A percentile compares a stretch with the other conserved stretches of the same genome.
Conservation (phyloP, 2,329 filamentous ascomycete genomes). For the Setomelanomma holmii region DNA sequence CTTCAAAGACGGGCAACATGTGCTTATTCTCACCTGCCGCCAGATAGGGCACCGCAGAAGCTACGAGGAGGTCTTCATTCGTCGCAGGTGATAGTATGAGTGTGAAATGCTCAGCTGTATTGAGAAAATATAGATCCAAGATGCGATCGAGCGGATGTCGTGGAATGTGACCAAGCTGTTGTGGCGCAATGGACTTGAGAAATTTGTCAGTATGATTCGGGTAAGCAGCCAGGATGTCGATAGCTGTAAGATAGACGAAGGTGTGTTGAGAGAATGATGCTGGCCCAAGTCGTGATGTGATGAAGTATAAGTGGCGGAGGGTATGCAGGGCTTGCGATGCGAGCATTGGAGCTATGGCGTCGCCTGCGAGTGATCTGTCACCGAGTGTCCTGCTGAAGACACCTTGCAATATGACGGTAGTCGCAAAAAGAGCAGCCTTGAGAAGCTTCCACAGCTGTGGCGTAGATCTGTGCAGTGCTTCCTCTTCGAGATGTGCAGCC, state of each 20-base stretch:
- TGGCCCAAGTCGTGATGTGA: constrained; percentile 76
- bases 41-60: constrained; percentile 78
- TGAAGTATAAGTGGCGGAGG: constrained; percentile 80
- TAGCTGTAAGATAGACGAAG: constrained; percentile 81
- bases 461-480: constrained; percentile 71
- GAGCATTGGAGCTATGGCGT: constrained; percentile 68
- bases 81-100: constrained; percentile 69
- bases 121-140: constrained; percentile 88
- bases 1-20: constrained; percentile 79
- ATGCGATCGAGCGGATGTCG: constrained; percentile 71
- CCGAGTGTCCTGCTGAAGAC: constrained; percentile 71
- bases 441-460: constrained; percentile 78
- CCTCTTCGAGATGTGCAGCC: constrained; percentile 65
- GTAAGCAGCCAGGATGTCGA: constrained; percentile 81
- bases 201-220: constrained; percentile 71
- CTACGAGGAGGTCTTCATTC: constrained; percentile 76
- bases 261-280: constrained; percentile 81
- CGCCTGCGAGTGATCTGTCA: constrained; percentile 62
- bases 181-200: constrained; percentile 67
- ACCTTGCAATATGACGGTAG: constrained; percentile 76
- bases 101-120: constrained; percentile 83
- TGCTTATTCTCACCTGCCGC: constrained; percentile 62
- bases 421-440: constrained; percentile 76
- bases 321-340: constrained; percentile 75
- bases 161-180: constrained; percentile 63